Percentiles rank a stretch among this genome's conserved stretches.
Conservation (phyloP, 148 eudicot genomes). For the Rhododendron henanense region DNA sequence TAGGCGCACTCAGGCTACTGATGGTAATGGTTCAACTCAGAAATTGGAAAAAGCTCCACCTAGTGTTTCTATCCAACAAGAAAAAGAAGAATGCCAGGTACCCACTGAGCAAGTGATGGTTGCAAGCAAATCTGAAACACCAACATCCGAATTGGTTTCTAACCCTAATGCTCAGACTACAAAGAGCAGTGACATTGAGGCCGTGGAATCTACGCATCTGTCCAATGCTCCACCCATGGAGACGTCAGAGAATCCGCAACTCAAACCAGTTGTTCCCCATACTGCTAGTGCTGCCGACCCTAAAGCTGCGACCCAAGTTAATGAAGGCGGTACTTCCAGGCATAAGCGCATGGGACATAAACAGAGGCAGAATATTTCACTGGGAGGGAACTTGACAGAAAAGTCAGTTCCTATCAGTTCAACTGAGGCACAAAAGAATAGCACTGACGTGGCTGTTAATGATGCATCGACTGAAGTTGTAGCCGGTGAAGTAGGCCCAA, state of each 20-base stretch:
- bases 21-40: constrained; percentile 41
- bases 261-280: constrained; percentile 24
- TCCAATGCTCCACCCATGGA: constrained; percentile 15
- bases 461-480: constrained; percentile 21
- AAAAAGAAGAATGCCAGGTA: constrained; percentile 33
- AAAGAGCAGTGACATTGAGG: constrained; percentile 19
- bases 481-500: constrained; percentile 23
- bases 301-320: constrained; percentile 31
- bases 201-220: constrained; percentile 27
- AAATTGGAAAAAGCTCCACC: constrained; percentile 32
- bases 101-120: constrained; percentile 27
- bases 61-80: constrained; percentile 22
- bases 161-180: constrained; percentile 18
- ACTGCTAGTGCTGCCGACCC: constrained; percentile 23
- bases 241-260: constrained; percentile 14
- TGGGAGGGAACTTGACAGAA: constrained; percentile 34
- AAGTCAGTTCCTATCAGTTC: constrained; percentile 19
- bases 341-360: constrained; percentile 49
- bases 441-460: constrained; percentile 7
- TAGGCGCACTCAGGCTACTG: constrained; percentile 54
- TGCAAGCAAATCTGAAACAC: constrained; percentile 20
- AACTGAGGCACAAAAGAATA: constrained; percentile 15
- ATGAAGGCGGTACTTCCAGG: constrained; percentile 35
- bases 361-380: constrained; percentile 43
- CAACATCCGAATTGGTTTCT: constrained; percentile 22